Percentiles rank a stretch among this genome's conserved stretches.
Conservation (phyloP, 2,329 filamentous ascomycete genomes). For the Diplocarpon rosae region DNA sequence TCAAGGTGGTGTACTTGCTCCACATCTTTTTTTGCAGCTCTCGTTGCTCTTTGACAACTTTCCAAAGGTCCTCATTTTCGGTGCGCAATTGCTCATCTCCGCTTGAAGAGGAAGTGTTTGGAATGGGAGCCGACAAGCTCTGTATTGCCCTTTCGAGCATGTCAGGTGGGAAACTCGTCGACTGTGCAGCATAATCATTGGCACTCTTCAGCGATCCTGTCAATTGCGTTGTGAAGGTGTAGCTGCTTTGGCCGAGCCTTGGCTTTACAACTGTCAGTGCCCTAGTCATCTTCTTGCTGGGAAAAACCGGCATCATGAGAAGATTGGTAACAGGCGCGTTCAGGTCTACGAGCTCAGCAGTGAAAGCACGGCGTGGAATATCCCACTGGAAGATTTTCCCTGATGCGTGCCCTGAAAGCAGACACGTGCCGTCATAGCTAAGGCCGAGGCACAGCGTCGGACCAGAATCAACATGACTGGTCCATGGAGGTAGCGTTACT, state of each 20-base stretch:
- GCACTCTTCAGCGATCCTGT: constrained; percentile 25
- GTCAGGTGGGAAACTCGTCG: constrained; percentile 24
- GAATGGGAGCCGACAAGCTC: constrained; percentile 30
- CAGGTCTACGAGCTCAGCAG: constrained; percentile 33
- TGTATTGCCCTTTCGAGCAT: constrained; percentile 40
- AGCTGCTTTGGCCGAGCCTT: constrained; percentile 53
- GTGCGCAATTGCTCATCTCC: constrained; percentile 28
- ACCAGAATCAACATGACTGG: constrained; percentile 34
- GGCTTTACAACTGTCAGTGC: constrained; percentile 66
- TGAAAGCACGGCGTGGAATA: constrained; percentile 34
- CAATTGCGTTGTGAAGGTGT: constrained; percentile 57
- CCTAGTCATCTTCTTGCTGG: constrained; percentile 36
- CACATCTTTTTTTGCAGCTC: constrained; percentile 33
- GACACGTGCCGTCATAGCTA: constrained; percentile 69
- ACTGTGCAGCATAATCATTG: constrained; percentile 17
- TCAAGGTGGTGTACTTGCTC: constrained; percentile 24
- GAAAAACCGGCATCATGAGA: constrained; percentile 54
- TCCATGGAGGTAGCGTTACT: constrained; percentile 39
- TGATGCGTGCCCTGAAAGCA: constrained; percentile 71
- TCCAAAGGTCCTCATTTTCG: constrained; percentile 36
- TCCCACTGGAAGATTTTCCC: constrained; percentile 78
- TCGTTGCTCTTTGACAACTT: constrained; percentile 35
- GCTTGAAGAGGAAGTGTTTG: constrained; percentile 24
- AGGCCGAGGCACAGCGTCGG: constrained; percentile 57
- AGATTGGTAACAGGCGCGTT: constrained; percentile 79